Conservation (phyloP, 2,329 filamentous ascomycete species). For the Davidsoniella eucalypti region DNA sequence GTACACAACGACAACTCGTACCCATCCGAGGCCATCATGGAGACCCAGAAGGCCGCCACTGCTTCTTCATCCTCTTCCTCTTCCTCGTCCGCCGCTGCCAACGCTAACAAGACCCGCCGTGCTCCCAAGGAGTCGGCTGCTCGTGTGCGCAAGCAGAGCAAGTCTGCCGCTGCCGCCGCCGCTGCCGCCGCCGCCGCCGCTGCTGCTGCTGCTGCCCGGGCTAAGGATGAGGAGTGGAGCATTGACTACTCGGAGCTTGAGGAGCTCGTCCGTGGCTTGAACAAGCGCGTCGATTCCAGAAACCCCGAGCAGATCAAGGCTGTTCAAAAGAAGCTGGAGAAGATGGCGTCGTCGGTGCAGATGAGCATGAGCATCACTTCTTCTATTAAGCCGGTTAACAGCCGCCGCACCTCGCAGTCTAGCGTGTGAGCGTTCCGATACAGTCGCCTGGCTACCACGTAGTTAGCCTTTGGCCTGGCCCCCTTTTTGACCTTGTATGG, state of each 20-base stretch:
- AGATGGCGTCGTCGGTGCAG: slow-evolving; percentile 33
- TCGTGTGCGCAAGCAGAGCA: slow-evolving; percentile 10
- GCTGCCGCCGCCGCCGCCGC: slow-evolving; percentile 11
- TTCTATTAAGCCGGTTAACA: slow-evolving; percentile 12
- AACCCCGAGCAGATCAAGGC: slow-evolving; percentile 37
- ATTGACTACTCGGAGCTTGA: slow-evolving; percentile 49
- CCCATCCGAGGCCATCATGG: slow-evolving; percentile 24
- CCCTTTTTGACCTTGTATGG: too few relatives aligned
- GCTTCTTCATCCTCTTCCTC: too few relatives aligned
- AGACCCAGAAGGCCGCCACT: slow-evolving; percentile 23
- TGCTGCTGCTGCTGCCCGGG: slow-evolving; percentile 15
- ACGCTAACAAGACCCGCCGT: slow-evolving; percentile 3
- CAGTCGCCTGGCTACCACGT: too few relatives aligned
- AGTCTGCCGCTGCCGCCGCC: slow-evolving; percentile 14
- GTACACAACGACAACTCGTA: slow-evolving; percentile 54
- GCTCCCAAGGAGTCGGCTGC: slow-evolving; percentile 1
- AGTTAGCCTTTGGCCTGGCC: too few relatives aligned
- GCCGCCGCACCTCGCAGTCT: slow-evolving; percentile 11
- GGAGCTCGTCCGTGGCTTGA: slow-evolving; percentile 35
- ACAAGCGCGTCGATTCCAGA: slow-evolving; percentile 33
- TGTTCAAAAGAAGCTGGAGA: slow-evolving; percentile 32
- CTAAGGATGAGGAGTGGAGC: slow-evolving; percentile 30
- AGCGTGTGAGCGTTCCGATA: not conserved
- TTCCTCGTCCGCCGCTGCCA: too few relatives aligned
- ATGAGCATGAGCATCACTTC: slow-evolving; percentile 11